These are phyloP conservation scores for Talaromyces stipitatus DNA, from an alignment of 495 filamentous ascomycete species.

Conservation along the genomic window DNA sequence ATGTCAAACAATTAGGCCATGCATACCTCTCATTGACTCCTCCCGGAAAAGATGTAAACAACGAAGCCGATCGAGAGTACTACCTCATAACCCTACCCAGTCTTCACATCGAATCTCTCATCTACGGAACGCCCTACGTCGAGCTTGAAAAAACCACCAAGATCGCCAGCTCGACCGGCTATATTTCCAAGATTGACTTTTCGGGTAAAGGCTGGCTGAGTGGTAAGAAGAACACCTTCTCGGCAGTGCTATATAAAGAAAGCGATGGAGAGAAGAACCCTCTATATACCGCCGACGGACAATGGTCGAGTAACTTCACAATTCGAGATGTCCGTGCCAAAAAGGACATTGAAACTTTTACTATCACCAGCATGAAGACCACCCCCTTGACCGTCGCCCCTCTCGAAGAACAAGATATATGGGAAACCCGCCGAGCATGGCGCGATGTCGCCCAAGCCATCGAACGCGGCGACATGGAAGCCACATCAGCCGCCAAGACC, in stretches of 20 bases:
- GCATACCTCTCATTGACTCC: constrained; percentile 71
- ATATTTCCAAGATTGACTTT: constrained; percentile 88
- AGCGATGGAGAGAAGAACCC: constrained; percentile 70
- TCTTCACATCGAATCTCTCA: constrained; percentile 89
- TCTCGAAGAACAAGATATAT: constrained; percentile 72
- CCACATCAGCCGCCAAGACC: constrained; percentile 66
- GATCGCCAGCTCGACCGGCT: constrained; percentile 81
- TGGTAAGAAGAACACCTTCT: constrained; percentile 92
- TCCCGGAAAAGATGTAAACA: constrained; percentile 40
- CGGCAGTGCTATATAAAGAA: constrained; percentile 63
- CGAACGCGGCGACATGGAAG: constrained; percentile 72
- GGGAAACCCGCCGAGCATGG: constrained; percentile 89
- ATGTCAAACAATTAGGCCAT: constrained; percentile 94
- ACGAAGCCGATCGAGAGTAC: constrained; percentile 47
- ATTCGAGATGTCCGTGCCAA: constrained; percentile 69
- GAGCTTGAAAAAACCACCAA: constrained; percentile 77
- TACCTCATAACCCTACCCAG: constrained; percentile 89
- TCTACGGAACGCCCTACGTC: constrained; percentile 84
- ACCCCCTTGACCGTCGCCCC: constrained; percentile 67
- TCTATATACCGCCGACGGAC: constrained; percentile 78
- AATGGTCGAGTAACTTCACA: constrained; percentile 82
- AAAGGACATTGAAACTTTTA: constrained; percentile 61
- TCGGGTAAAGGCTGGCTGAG: constrained; percentile 87
- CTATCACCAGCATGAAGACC: constrained; percentile 50
- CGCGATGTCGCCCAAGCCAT: constrained; percentile 74